These are phyloP conservation scores for Bipolaris cookei DNA, from an alignment of 2,329 filamentous ascomycete genomes.

Conservation along the genomic window DNA sequence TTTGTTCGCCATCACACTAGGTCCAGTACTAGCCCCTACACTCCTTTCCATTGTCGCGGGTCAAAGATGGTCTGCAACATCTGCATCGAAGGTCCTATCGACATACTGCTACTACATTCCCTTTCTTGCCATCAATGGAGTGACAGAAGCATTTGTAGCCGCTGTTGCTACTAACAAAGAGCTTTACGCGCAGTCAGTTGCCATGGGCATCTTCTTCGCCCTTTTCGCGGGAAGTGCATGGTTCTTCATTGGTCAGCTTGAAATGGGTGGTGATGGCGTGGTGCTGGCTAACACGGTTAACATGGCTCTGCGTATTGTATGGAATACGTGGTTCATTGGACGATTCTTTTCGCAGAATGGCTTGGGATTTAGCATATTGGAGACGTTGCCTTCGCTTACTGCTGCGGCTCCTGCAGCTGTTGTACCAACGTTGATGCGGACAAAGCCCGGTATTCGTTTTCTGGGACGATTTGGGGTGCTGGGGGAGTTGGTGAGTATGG, in stretches of 20 bases:
- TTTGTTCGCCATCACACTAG: constrained; percentile 70
- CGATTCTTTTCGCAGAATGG: constrained; percentile 38
- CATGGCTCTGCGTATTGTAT: constrained; percentile 83
- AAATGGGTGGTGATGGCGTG: constrained; percentile 77
- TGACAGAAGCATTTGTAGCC: constrained; percentile 90
- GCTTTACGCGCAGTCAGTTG: constrained; percentile 76
- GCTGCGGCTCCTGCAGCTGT: constrained; percentile 49
- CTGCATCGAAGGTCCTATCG: constrained; percentile 75
- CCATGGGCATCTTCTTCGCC: constrained; percentile 83
- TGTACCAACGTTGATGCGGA: constrained; percentile 47
- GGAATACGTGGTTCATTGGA: constrained; percentile 77
- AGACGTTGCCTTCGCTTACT: constrained; percentile 28
- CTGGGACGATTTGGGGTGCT: constrained; percentile 49
- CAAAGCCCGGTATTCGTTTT: constrained; percentile 28
- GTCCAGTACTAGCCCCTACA: constrained; percentile 75
- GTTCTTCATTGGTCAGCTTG: constrained; percentile 71
- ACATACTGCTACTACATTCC: constrained; percentile 93
- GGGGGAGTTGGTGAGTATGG: constrained; percentile 52
- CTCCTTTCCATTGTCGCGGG: constrained; percentile 80
- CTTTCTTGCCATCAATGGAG: constrained; percentile 87
- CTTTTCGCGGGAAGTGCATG: constrained; percentile 78
- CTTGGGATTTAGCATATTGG: constrained; percentile 25
- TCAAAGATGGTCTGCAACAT: constrained; percentile 73
- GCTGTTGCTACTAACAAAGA: constrained; percentile 79
- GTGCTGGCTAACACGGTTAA: constrained; percentile 89